Evolutionary conservation across 305 asterid species (phyloP).

Genomic region (Withania somnifera): DNA sequence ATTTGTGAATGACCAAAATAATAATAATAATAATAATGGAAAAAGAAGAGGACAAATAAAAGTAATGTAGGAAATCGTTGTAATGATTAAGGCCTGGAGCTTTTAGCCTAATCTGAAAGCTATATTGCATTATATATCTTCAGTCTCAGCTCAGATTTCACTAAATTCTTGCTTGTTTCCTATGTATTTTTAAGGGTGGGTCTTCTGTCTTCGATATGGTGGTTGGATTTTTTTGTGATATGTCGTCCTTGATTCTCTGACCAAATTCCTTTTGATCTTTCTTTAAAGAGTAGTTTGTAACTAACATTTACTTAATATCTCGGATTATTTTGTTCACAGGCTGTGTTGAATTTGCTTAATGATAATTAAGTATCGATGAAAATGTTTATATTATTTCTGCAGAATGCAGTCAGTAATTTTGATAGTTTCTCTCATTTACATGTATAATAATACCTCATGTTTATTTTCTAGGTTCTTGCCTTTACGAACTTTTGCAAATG

Average conservation of each 20-base stretch:
- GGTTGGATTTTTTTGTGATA: not conserved
- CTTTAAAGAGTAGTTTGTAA: not conserved
- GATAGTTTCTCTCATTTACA: not conserved
- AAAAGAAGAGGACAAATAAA: not conserved
- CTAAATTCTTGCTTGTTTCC: not conserved
- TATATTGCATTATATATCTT: too few relatives aligned
- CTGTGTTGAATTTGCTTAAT: not conserved
- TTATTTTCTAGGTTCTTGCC: conserved; percentile 37
- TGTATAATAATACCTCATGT: not conserved
- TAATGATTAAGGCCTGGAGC: too few relatives aligned
- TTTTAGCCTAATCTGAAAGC: too few relatives aligned
- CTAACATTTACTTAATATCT: not conserved
- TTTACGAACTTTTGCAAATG: conserved; percentile 47
- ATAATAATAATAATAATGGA: not conserved
- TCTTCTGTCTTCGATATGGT: not conserved
- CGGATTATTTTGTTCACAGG: not conserved
- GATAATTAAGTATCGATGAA: not conserved
- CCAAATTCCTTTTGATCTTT: not conserved
- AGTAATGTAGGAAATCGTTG: not conserved
- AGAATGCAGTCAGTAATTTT: not conserved
- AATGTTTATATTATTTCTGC: not conserved
- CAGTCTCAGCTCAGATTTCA: too few relatives aligned
- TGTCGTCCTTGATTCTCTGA: not conserved
- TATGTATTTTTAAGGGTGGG: not conserved
- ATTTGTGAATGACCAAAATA: not conserved